These are phyloP conservation scores for Dioscorea zingiberensis DNA, from an alignment of 106 monocot species.

Conservation along the genomic window DNA sequence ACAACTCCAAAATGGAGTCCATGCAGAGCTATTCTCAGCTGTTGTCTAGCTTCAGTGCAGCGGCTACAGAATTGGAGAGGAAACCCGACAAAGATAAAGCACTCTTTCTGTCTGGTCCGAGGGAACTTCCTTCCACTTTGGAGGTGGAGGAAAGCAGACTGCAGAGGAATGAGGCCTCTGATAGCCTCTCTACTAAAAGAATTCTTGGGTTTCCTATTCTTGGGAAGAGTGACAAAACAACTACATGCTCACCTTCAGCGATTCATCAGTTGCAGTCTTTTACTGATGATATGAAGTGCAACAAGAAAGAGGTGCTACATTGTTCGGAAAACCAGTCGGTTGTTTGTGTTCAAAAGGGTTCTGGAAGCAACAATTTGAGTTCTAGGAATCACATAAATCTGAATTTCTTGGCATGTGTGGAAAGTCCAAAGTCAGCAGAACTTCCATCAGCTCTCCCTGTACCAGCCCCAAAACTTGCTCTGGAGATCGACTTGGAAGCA, in stretches of 20 bases:
- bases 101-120: not conserved
- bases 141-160: not conserved
- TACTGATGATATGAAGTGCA: no score
- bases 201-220: slow-evolving; percentile 14
- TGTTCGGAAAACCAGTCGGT: not conserved
- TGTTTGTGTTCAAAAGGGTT: not conserved
- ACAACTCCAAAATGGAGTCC: slow-evolving; percentile 5
- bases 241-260: not conserved
- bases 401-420: slow-evolving; percentile 24
- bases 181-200: not conserved
- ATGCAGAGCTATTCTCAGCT: slow-evolving; percentile 13
- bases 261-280: not conserved
- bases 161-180: not conserved
- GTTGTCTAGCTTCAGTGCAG: not conserved
- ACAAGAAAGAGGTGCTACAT: not conserved
- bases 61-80: not conserved
- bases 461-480: slow-evolving; percentile 7
- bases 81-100: slow-evolving; percentile 8
- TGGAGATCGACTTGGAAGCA: slow-evolving; percentile 41
- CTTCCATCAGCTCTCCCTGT: slow-evolving; percentile 1
- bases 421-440: slow-evolving; percentile 9
- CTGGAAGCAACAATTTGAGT: not conserved
- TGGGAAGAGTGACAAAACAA: slow-evolving; percentile 9
- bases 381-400: slow-evolving; percentile 36
- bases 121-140: slow-evolving; percentile 3